Percentiles rank a stretch among this genome's conserved stretches.
Conservation (phyloP, 2,329 filamentous ascomycete species). For the Lachnellula suecica region DNA sequence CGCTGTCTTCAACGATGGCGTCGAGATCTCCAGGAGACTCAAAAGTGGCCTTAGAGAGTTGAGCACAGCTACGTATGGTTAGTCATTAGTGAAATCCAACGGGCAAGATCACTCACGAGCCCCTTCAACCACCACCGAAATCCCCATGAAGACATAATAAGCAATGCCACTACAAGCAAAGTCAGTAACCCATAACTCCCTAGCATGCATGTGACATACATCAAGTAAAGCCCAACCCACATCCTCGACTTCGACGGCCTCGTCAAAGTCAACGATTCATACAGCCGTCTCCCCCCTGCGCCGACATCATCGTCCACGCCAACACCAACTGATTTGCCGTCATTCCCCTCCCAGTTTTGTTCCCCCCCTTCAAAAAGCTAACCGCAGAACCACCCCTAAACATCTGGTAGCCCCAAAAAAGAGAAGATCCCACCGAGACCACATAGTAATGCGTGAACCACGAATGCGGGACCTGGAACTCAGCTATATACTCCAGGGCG, state of each 20-base stretch:
- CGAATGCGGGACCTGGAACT: constrained; percentile 68
- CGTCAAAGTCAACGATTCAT: constrained; percentile 67
- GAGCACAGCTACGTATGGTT: constrained; percentile 24
- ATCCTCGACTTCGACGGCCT: constrained; percentile 70
- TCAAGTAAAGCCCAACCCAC: constrained; percentile 80
- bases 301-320: constrained; percentile 69
- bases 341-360: constrained; percentile 41
- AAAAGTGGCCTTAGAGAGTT: constrained; percentile 2
- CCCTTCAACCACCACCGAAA: constrained; percentile 84
- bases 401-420: constrained; percentile 73
- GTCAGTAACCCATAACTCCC: neutral
- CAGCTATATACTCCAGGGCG: constrained; percentile 21
- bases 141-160: constrained; percentile 73
- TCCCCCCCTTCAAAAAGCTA: constrained; percentile 41
- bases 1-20: constrained; percentile 46
- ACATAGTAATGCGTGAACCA: constrained; percentile 92
- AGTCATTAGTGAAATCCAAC: constrained; percentile 7
- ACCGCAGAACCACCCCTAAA: constrained; percentile 53
- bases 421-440: constrained; percentile 64
- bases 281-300: constrained; percentile 76
- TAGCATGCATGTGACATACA: constrained; percentile 38
- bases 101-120: constrained; percentile 53
- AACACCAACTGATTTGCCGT: constrained; percentile 60
- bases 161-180: constrained; percentile 52
- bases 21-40: constrained; percentile 24